phyloP scores from a whole-genome alignment of 2,329 filamentous ascomycete genomes.

The Davidsoniella neocaledoniae region DNA sequence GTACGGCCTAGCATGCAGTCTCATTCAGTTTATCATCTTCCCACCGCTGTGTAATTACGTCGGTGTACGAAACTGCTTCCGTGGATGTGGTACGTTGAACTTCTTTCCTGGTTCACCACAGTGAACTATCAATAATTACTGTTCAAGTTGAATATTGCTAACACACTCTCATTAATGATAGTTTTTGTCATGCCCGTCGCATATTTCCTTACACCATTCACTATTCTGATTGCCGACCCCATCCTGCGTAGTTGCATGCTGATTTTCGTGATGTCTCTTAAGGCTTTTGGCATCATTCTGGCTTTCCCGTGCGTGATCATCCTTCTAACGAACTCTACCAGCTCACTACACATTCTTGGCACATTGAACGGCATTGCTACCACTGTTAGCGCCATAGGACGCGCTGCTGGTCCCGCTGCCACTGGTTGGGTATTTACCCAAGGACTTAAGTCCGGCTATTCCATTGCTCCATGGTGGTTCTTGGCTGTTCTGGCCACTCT shows the following conservation, averaged over 20 bases:
- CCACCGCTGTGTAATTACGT: slow-evolving; percentile 55
- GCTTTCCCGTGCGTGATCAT: slow-evolving; percentile 84
- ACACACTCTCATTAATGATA: slow-evolving; percentile 13
- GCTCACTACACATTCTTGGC: slow-evolving; percentile 58
- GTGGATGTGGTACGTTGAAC: slow-evolving; percentile 33
- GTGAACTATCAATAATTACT: too few relatives aligned
- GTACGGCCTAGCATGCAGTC: slow-evolving; percentile 62
- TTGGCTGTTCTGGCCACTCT: slow-evolving; percentile 46
- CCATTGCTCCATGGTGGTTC: slow-evolving; percentile 68
- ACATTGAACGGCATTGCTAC: slow-evolving; percentile 87
- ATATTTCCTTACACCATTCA: slow-evolving; percentile 72
- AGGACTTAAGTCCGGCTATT: slow-evolving; percentile 59
- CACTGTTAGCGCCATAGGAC: slow-evolving; percentile 61
- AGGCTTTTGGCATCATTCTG: slow-evolving; percentile 62
- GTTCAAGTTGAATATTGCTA: background rate
- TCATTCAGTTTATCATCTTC: slow-evolving; percentile 77
- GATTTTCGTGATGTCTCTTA: slow-evolving; percentile 51
- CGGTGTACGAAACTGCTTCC: slow-evolving; percentile 60
- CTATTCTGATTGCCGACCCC: slow-evolving; percentile 40
- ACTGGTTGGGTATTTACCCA: slow-evolving; percentile 57
- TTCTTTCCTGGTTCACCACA: background rate
- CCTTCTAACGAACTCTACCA: slow-evolving; percentile 72
- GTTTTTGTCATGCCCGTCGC: slow-evolving; percentile 53
- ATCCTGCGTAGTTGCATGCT: slow-evolving; percentile 41
- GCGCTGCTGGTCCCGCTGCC: slow-evolving; percentile 61